phyloP scores from a whole-genome alignment of 768 basidiomycete species.

The Boletus pseudopeckii region DNA sequence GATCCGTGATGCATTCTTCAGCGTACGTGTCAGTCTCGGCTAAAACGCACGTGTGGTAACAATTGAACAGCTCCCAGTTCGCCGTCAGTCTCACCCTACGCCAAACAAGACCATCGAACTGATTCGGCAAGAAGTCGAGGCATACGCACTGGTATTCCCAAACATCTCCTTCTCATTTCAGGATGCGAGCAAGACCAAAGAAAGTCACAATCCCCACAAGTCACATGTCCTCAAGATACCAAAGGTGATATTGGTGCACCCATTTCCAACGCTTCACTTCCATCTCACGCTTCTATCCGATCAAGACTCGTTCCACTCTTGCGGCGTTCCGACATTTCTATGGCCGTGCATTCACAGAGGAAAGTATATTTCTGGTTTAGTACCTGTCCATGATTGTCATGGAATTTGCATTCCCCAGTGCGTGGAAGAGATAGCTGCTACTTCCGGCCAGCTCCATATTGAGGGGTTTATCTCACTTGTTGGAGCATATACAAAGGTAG shows the following conservation, averaged over 20 bases:
- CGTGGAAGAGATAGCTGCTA: slow-evolving; percentile 58
- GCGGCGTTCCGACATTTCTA: slow-evolving; percentile 69
- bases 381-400: slow-evolving; percentile 5
- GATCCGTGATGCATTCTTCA: slow-evolving; percentile 87
- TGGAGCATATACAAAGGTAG: slow-evolving; percentile 71
- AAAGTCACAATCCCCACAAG: slow-evolving; percentile 33
- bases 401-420: slow-evolving; percentile 43
- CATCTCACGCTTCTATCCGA: slow-evolving; percentile 21
- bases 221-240: slow-evolving; percentile 57
- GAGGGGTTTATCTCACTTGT: slow-evolving; percentile 84
- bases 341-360: slow-evolving; percentile 70
- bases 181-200: slow-evolving; percentile 41
- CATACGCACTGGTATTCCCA: slow-evolving; percentile 70
- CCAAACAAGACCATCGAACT: slow-evolving; percentile 58
- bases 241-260: slow-evolving; percentile 49
- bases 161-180: slow-evolving; percentile 67
- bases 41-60: slow-evolving; percentile 2
- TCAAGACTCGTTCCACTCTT: slow-evolving; percentile 62
- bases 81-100: slow-evolving; percentile 67
- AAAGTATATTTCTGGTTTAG: slow-evolving; percentile 31
- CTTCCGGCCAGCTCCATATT: slow-evolving; percentile 49
- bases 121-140: slow-evolving; percentile 69
- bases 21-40: slow-evolving; percentile 45
- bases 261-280: slow-evolving; percentile 10
- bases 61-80: slow-evolving; percentile 65